Evolutionary conservation across 495 filamentous ascomycete genomes (phyloP), one percentile per base, ranked within the genome.

Genomic region (Penicillium coprophilum): DNA sequence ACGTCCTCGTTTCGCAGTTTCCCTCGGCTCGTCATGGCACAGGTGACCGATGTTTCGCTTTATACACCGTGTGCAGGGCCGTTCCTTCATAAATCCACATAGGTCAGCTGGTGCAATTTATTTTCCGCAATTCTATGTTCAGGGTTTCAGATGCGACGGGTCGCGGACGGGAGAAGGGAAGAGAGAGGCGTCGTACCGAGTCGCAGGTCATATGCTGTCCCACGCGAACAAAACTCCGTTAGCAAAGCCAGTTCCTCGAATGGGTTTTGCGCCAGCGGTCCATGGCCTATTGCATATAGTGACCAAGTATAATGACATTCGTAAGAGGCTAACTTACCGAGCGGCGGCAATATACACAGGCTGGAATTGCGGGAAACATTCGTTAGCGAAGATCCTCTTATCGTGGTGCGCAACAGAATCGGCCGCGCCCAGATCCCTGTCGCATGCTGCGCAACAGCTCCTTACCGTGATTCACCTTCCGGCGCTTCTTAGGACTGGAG

Each of bases 391-490:
- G 51, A 60, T 58, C 65, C 68, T 68, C 63, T 58, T 47, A 64
- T 63, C 58, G 47, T 32, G 44, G 59, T 56, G 56, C 66, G 65
- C 68, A 71, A 55, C 58, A 43, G 44, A 63, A 62, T 55, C 60
- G 63, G 47, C 54, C 60, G 59, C 65, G 59, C 64, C 52, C 51
- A 58, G 57, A 70, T 64, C 64, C 66, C 66, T 67, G 61, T 67
- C 61, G 54, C 53, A 64, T 60, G 63, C 63, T 67, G 67, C 46
- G 56, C 51, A 58, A 56, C 38, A 53, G 57, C 55, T 58, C 74
- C 85, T 81, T 84, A 96, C 93, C 94, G 83, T 99, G 95, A 84
- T 97, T 97, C 66, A 99, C 94, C 81, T 99, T 99, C 77, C 92
- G 89, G 76, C 95, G 84, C 84, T 96, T 98, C 82, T 94, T 96